A percentile compares a stretch with the other conserved stretches of the same genome.
phyloP scores from a whole-genome alignment of 345 rosid genomes.

The Tarenaya hassleriana region DNA sequence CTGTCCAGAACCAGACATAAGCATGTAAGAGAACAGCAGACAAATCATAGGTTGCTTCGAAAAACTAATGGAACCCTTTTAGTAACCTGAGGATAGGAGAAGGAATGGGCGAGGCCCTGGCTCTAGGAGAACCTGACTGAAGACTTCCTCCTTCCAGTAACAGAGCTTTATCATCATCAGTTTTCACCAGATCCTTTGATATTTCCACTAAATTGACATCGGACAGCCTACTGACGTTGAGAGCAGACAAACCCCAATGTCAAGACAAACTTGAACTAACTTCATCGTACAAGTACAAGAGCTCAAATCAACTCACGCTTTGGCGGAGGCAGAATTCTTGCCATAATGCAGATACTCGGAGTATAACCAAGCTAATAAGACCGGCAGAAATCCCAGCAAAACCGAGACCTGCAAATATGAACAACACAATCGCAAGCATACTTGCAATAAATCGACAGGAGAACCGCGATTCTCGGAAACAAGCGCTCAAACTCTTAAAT shows the following conservation, averaged over 20 bases:
- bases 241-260: background rate
- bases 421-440: constrained; percentile 15
- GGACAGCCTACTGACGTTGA: constrained; percentile 59
- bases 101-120: constrained; percentile 34
- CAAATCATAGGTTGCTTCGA: background rate
- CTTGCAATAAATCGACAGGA: too few relatives aligned
- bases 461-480: background rate
- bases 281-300: background rate
- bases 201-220: constrained; percentile 69
- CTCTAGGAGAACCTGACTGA: constrained; percentile 72
- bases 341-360: constrained; percentile 66
- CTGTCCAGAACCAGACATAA: constrained; percentile 31
- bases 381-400: constrained; percentile 61
- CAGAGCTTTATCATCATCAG: constrained; percentile 72
- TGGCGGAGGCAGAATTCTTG: constrained; percentile 39
- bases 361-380: constrained; percentile 70
- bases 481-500: background rate
- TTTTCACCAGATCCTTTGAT: constrained; percentile 46
- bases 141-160: constrained; percentile 78
- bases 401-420: constrained; percentile 56
- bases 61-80: background rate
- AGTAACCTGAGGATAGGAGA: constrained; percentile 66
- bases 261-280: constrained; percentile 1
- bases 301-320: constrained; percentile 49
- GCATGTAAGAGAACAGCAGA: constrained; percentile 5